Evolutionary conservation across 305 asterid species (phyloP), one percentile per base, ranked within the genome.

Genomic region (Fraxinus velutina): DNA sequence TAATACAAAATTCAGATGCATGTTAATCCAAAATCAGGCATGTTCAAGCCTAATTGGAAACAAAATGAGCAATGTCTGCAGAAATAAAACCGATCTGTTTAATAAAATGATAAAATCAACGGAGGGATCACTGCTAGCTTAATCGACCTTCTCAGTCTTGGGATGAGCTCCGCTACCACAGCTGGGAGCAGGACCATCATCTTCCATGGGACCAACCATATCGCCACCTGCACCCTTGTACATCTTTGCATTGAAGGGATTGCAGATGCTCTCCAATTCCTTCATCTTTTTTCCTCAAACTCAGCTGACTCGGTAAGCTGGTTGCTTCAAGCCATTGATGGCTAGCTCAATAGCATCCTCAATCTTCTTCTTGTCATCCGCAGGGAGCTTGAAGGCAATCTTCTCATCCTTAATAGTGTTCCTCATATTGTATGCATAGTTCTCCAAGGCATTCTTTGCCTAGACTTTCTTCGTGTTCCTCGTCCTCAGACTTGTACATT

Each of bases 341-440:
- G 85, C 62, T 0, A 84, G 80, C 83, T 93, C 96, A 9, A 93
- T 90, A 0, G 97, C 91, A 17, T 93, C 94, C 83, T 92, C 96
- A 2, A 92, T 91, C 88, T 90, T 93, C 87, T 90, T 90, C 92
- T 90, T 93, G 77, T 92, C 97, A 0, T 75, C 95, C 0, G 90
- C 88, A 1, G 92, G 78, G 9, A 93, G 92, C 89, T 92, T 92
- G 27, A 93, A 90, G 7, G 94, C 92, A 50, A 93, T 92, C 88
- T 92, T 93, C 79, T 93, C 96, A 4, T 93, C 97, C 88, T 92
- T 92, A 1, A 92, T 57, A 0, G 97, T 93, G 89, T 92, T 93
- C 90, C 98, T 93, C 98, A 92, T 93, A 92, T 93, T 93, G 91
- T 92, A 93, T 0, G 97, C 92, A 6, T 93, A 91, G 88, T 93